Percentiles rank a stretch among this genome's conserved stretches.
These are phyloP conservation scores for Tetraselmis chui DNA, from an alignment of 139 green algal genomes.

Conservation along the genomic window DNA sequence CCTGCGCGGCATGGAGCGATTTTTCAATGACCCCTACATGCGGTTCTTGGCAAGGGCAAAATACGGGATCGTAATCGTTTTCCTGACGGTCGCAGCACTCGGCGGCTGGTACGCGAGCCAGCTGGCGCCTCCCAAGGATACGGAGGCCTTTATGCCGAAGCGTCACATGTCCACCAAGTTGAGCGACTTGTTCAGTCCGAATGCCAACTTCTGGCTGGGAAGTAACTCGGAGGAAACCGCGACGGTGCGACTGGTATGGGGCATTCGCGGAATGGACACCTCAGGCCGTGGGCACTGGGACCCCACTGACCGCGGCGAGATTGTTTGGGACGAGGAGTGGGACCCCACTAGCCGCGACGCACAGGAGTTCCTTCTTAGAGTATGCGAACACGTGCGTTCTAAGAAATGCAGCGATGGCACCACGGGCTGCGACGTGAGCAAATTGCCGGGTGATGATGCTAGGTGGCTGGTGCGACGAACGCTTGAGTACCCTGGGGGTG, in stretches of 20 bases:
- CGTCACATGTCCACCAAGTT: constrained; percentile 27
- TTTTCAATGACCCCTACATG: constrained; percentile 28
- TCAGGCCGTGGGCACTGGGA: constrained; percentile 19
- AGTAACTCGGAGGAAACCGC: constrained; percentile 5
- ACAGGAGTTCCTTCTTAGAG: constrained; percentile 9
- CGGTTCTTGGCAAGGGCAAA: constrained; percentile 6
- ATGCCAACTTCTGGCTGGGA: constrained; percentile 4
- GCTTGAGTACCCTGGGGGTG: not conserved
- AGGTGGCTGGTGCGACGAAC: not conserved
- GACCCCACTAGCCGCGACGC: constrained; percentile 3
- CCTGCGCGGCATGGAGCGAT: constrained; percentile 23
- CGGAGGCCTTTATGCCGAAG: constrained; percentile 26
- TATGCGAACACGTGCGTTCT: not conserved
- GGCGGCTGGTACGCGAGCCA: constrained; percentile 9
- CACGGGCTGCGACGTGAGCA: not conserved
- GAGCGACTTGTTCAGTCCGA: constrained; percentile 10
- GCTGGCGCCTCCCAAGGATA: constrained; percentile 22
- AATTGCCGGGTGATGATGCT: not conserved
- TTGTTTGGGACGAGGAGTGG: constrained; percentile 21
- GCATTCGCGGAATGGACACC: constrained; percentile 24
- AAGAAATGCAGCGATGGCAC: constrained; percentile 1
- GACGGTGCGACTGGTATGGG: constrained; percentile 25
- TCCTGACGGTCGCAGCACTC: constrained; percentile 6
- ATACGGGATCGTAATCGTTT: constrained; percentile 12
- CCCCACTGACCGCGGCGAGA: constrained; percentile 14